Conservation (phyloP, 1,139 yeast genomes). For the Pichia sp. region DNA sequence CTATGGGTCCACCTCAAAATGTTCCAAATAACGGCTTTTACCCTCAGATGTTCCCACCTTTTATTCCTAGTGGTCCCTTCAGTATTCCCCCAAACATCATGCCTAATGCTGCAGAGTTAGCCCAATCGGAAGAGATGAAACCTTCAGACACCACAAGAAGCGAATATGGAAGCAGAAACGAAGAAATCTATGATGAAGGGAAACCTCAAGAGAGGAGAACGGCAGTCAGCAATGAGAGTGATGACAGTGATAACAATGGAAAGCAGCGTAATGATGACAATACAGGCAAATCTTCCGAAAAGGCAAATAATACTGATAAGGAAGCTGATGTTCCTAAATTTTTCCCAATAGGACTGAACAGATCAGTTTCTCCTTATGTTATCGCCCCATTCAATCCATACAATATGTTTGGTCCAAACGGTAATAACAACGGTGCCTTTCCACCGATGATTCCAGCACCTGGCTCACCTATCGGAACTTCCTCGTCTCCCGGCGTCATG, state of each 20-base stretch:
- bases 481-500: conserved; percentile 17
- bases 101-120: conserved; percentile 1
- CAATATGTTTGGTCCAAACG: conserved; percentile 37
- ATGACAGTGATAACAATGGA: conserved; percentile 8
- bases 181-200: conserved; percentile 4
- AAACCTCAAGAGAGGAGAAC: neutral
- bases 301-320: neutral
- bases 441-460: conserved; percentile 21
- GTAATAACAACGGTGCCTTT: conserved; percentile 6
- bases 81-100: conserved; percentile 6
- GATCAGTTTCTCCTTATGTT: conserved; percentile 38
- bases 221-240: neutral
- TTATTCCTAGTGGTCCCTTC: conserved; percentile 6
- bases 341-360: conserved; percentile 25
- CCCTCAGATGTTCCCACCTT: conserved; percentile 23
- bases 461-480: conserved; percentile 22
- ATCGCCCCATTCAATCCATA: conserved; percentile 51
- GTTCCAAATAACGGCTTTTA: conserved; percentile 13
- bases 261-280: neutral
- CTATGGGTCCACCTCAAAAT: conserved; percentile 20
- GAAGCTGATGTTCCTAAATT: conserved; percentile 7
- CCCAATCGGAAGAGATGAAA: conserved; percentile 13
- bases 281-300: neutral
- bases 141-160: conserved; percentile 17
- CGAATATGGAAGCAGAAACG: conserved; percentile 13